These are phyloP conservation scores for Lepidium aucheri DNA, from an alignment of 345 rosid species.

Conservation along the genomic window DNA sequence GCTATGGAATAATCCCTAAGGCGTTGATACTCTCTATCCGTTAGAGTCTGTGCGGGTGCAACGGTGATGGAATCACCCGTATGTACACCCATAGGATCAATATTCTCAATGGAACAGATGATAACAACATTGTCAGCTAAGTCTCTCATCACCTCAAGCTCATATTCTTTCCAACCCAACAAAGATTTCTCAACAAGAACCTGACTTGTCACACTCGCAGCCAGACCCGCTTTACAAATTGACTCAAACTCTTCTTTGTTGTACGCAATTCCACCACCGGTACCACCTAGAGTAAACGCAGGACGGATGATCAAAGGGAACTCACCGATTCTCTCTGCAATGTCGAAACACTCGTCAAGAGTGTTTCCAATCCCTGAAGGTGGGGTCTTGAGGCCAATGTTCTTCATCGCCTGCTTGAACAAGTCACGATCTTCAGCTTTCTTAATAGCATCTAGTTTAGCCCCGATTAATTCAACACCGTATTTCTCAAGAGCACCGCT, in stretches of 20 bases:
- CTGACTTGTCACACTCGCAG: constrained; percentile 82
- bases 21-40: constrained; percentile 93
- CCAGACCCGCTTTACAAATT: constrained; percentile 73
- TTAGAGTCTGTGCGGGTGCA: constrained; percentile 94
- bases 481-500: constrained; percentile 63
- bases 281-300: constrained; percentile 90
- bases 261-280: constrained; percentile 96
- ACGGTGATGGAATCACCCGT: constrained; percentile 98
- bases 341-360: constrained; percentile 65
- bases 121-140: constrained; percentile 97
- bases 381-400: constrained; percentile 79
- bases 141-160: constrained; percentile 97
- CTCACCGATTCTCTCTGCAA: constrained; percentile 74
- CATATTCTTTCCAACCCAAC: constrained; percentile 96
- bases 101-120: constrained; percentile 92
- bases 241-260: constrained; percentile 87
- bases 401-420: constrained; percentile 86
- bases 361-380: constrained; percentile 90
- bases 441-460: constrained; percentile 83
- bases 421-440: constrained; percentile 91
- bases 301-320: constrained; percentile 97
- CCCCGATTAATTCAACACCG: constrained; percentile 86
- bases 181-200: constrained; percentile 94
- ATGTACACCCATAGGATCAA: constrained; percentile 98
- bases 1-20: constrained; percentile 85